Conservation (phyloP, 306 rosid species). For the Castanea mollissima region DNA sequence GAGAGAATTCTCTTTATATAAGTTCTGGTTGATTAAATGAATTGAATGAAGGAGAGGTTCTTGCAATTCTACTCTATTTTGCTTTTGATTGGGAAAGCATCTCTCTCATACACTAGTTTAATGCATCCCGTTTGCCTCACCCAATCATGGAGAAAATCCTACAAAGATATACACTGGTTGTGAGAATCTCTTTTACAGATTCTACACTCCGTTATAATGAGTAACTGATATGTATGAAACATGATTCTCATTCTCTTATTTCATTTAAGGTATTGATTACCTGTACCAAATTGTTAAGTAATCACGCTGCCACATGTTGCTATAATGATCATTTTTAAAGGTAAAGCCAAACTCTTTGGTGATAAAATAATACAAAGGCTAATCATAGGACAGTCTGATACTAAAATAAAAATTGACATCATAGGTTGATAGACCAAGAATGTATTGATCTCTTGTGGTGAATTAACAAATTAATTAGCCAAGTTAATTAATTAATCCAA, state of each 20-base stretch:
- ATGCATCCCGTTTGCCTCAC: slow-evolving; percentile 8
- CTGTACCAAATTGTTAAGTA: slow-evolving; percentile 29
- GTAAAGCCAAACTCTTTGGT: slow-evolving; percentile 24
- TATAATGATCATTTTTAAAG: slow-evolving; percentile 41
- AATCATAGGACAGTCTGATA: slow-evolving; percentile 30
- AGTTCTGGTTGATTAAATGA: slow-evolving; percentile 30
- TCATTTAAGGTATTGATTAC: slow-evolving; percentile 6
- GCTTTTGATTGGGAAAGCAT: no score
- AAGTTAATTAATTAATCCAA: no score
- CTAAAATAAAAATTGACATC: background rate
- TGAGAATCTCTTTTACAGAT: slow-evolving; percentile 58
- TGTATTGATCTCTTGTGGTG: no score
- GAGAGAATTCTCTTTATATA: background rate
- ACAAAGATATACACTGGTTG: slow-evolving; percentile 50
- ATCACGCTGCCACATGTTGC: slow-evolving; percentile 39
- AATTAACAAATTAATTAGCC: no score
- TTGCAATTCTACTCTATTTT: no score
- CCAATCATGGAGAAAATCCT: slow-evolving; percentile 32
- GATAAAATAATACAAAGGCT: slow-evolving; percentile 1
- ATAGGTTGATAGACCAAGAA: no score
- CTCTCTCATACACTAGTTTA: no score
- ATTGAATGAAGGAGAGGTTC: slow-evolving; percentile 8
- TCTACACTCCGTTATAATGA: slow-evolving; percentile 11
- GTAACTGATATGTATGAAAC: slow-evolving; percentile 12
- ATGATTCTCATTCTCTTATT: slow-evolving; percentile 32